phyloP scores from a whole-genome alignment of 352 stramenopile genomes.

The Phytophthora europaea region DNA sequence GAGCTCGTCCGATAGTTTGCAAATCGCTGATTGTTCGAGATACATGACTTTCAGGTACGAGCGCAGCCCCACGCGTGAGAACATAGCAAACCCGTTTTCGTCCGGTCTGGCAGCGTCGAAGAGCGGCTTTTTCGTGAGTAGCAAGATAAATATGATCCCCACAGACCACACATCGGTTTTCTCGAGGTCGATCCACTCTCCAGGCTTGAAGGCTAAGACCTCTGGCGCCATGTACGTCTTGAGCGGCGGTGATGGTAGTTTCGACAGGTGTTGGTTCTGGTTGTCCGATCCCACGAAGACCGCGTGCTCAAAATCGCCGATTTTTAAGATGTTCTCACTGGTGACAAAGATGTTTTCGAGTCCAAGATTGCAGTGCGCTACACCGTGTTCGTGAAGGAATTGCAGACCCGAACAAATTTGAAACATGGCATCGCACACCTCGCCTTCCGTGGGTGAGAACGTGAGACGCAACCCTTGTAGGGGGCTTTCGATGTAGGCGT shows the following conservation, averaged over 20 bases:
- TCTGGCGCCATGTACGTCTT: slow-evolving; percentile 68
- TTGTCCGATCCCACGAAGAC: slow-evolving; percentile 73
- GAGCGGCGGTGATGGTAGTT: slow-evolving; percentile 40
- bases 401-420: slow-evolving; percentile 88
- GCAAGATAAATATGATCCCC: slow-evolving; percentile 64
- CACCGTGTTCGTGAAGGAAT: slow-evolving; percentile 66
- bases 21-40: slow-evolving; percentile 68
- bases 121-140: slow-evolving; percentile 67
- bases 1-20: slow-evolving; percentile 63
- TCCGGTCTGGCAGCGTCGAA: slow-evolving; percentile 54
- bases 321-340: slow-evolving; percentile 63
- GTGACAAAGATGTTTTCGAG: slow-evolving; percentile 86
- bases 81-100: slow-evolving; percentile 71
- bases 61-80: slow-evolving; percentile 52
- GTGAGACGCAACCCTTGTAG: slow-evolving; percentile 54
- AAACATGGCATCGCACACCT: slow-evolving; percentile 65
- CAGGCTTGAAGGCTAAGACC: slow-evolving; percentile 37
- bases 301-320: slow-evolving; percentile 73
- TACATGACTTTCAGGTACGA: slow-evolving; percentile 73
- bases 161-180: slow-evolving; percentile 74
- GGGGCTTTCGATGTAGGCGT: slow-evolving; percentile 58
- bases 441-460: slow-evolving; percentile 44
- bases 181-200: slow-evolving; percentile 51
- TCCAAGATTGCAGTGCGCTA: slow-evolving; percentile 74
- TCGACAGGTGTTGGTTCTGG: slow-evolving; percentile 29